A percentile compares a stretch with the other conserved stretches of the same genome.
Conservation (phyloP, 768 basidiomycete genomes). For the Leccinum sublutescens region DNA sequence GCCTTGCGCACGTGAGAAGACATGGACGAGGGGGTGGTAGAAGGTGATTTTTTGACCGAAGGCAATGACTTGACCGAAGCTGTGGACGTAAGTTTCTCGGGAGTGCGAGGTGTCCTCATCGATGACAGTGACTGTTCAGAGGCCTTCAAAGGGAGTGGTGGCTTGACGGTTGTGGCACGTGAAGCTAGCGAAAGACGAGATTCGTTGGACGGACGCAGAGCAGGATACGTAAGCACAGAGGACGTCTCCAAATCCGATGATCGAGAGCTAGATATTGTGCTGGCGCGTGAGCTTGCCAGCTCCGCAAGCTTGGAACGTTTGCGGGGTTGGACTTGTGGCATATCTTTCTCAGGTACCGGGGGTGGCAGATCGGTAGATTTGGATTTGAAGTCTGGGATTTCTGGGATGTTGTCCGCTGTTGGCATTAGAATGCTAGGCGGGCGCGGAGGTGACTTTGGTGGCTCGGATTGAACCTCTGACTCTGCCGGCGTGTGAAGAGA, state of each 20-base stretch:
- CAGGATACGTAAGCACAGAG: slow-evolving; percentile 72
- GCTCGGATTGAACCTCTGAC: slow-evolving; percentile 30
- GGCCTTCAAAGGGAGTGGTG: slow-evolving; percentile 13
- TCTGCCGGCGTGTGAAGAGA: slow-evolving; percentile 48
- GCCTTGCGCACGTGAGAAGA: slow-evolving; percentile 64
- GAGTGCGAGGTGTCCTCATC: slow-evolving; percentile 25
- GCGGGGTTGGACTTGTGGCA: slow-evolving; percentile 20
- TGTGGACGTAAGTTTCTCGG: slow-evolving; percentile 13
- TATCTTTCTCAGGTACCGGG: slow-evolving; percentile 21
- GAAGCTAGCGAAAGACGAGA: slow-evolving; percentile 42
- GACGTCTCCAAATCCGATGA: slow-evolving; percentile 54
- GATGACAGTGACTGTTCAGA: slow-evolving; percentile 19
- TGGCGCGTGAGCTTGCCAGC: slow-evolving; percentile 64
- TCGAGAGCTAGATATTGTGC: slow-evolving; percentile 49
- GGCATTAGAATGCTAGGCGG: slow-evolving; percentile 45
- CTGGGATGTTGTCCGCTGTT: slow-evolving; percentile 49
- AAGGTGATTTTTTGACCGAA: slow-evolving; percentile 24
- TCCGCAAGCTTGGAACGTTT: slow-evolving; percentile 68
- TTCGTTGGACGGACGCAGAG: slow-evolving; percentile 62
- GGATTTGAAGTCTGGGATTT: slow-evolving; percentile 53
- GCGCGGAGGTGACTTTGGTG: slow-evolving; percentile 38
- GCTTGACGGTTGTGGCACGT: slow-evolving; percentile 18
- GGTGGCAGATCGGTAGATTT: slow-evolving; percentile 40
- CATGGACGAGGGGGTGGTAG: slow-evolving; percentile 45
- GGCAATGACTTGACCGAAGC: slow-evolving; percentile 28